These are phyloP conservation scores for Lepidium africanum DNA, from an alignment of 345 rosid species.

Conservation along the genomic window DNA sequence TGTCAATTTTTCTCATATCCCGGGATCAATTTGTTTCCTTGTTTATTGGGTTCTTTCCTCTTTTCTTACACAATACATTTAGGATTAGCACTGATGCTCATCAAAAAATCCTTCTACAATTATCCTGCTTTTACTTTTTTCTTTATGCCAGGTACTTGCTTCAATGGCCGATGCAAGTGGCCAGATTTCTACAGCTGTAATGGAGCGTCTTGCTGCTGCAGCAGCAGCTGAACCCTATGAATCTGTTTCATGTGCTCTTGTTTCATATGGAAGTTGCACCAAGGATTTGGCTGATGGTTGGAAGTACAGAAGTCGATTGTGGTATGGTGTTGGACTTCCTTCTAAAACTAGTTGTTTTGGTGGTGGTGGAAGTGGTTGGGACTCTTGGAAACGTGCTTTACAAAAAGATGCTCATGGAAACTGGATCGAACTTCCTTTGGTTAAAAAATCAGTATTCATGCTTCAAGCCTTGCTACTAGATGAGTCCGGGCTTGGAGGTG, in stretches of 20 bases:
- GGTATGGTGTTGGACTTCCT: constrained; percentile 85
- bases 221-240: constrained; percentile 97
- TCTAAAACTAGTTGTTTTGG: constrained; percentile 54
- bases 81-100: background rate
- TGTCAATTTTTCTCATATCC: background rate
- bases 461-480: constrained; percentile 89
- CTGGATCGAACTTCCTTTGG: constrained; percentile 93
- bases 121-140: background rate
- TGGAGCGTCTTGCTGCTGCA: constrained; percentile 96
- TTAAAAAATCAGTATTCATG: constrained; percentile 88
- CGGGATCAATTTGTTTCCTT: background rate
- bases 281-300: constrained; percentile 88
- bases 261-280: constrained; percentile 90
- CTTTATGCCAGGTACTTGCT: constrained; percentile 63
- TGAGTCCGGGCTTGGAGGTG: constrained; percentile 96
- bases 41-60: background rate
- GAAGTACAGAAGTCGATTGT: constrained; percentile 90
- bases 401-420: constrained; percentile 84
- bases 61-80: background rate
- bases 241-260: constrained; percentile 93
- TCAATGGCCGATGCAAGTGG: constrained; percentile 98
- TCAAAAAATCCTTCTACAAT: background rate
- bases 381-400: constrained; percentile 65
- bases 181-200: constrained; percentile 73
- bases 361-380: constrained; percentile 97